These are phyloP conservation scores for Canariomyces notabilis DNA, from an alignment of 2,329 filamentous ascomycete genomes.

Conservation along the genomic window DNA sequence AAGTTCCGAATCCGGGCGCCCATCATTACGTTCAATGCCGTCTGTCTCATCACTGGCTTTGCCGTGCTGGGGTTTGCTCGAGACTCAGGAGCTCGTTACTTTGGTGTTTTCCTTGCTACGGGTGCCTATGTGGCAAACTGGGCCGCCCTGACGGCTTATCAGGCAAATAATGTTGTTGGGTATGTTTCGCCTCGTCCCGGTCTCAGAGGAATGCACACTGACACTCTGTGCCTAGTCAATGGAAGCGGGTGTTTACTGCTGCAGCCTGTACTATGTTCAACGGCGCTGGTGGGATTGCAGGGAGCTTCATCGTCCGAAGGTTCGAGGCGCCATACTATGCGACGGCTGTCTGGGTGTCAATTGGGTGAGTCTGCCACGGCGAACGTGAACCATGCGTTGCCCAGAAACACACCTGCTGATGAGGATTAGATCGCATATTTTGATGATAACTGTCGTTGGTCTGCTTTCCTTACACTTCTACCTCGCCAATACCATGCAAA, in stretches of 20 bases:
- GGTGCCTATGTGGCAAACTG: slow-evolving; percentile 66
- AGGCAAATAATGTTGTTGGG: slow-evolving; percentile 53
- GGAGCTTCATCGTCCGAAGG: slow-evolving; percentile 23
- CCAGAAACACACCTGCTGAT: neutral
- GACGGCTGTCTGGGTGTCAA: slow-evolving; percentile 24
- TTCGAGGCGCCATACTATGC: slow-evolving; percentile 20
- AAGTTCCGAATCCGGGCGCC: slow-evolving; percentile 55
- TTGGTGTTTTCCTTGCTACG: slow-evolving; percentile 61
- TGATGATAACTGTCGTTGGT: slow-evolving; percentile 20
- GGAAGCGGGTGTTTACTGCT: slow-evolving; percentile 24
- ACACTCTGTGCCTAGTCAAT: slow-evolving; percentile 12
- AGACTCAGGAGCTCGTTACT: slow-evolving; percentile 57
- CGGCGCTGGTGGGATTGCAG: slow-evolving; percentile 23
- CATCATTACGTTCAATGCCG: slow-evolving; percentile 59
- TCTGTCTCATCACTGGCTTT: slow-evolving; percentile 59
- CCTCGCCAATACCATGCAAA: slow-evolving; percentile 16
- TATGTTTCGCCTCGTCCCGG: slow-evolving; percentile 3
- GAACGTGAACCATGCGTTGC: too few relatives aligned
- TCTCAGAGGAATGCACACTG: neutral
- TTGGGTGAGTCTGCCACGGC: slow-evolving; percentile 13
- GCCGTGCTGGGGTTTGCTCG: slow-evolving; percentile 58
- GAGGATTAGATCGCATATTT: slow-evolving; percentile 17
- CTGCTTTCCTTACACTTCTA: slow-evolving; percentile 20
- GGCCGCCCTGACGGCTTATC: slow-evolving; percentile 60
- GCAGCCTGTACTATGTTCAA: slow-evolving; percentile 24